phyloP scores from a whole-genome alignment of 2,329 filamentous ascomycete species.

The Dactylellina leptospora region DNA sequence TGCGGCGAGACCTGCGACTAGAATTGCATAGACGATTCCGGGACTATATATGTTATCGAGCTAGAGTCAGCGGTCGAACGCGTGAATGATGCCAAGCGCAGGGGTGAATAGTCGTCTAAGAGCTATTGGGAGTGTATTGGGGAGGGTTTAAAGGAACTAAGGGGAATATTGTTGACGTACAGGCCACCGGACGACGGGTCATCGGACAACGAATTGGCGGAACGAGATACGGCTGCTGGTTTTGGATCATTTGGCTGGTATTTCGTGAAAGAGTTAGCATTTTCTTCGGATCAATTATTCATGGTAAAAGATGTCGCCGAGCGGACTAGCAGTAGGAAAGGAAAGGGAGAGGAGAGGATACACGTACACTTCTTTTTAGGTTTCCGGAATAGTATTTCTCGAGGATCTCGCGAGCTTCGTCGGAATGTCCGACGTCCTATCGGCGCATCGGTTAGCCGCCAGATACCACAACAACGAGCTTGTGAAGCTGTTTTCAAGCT shows the following conservation, averaged over 20 bases:
- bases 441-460: too few relatives aligned
- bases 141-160: background rate
- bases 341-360: background rate
- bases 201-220: constrained; percentile 4
- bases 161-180: constrained; percentile 18
- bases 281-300: too few relatives aligned
- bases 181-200: constrained; percentile 38
- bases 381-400: constrained; percentile 76
- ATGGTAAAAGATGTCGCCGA: background rate
- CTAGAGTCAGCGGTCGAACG: background rate
- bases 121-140: background rate
- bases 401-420: constrained; percentile 95
- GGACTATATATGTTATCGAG: constrained; percentile 20
- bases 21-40: constrained; percentile 36
- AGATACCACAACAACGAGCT: too few relatives aligned
- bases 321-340: background rate
- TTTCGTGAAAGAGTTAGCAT: too few relatives aligned
- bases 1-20: constrained; percentile 27
- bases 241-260: constrained; percentile 37
- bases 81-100: background rate
- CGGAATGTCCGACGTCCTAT: constrained; percentile 92
- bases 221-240: constrained; percentile 3
- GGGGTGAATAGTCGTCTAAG: too few relatives aligned
- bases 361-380: constrained; percentile 80
- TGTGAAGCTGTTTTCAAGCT: too few relatives aligned